Evolutionary conservation across 192 early-diverging fungal species (phyloP).

Genomic region (Umbelopsis isabellina): DNA sequence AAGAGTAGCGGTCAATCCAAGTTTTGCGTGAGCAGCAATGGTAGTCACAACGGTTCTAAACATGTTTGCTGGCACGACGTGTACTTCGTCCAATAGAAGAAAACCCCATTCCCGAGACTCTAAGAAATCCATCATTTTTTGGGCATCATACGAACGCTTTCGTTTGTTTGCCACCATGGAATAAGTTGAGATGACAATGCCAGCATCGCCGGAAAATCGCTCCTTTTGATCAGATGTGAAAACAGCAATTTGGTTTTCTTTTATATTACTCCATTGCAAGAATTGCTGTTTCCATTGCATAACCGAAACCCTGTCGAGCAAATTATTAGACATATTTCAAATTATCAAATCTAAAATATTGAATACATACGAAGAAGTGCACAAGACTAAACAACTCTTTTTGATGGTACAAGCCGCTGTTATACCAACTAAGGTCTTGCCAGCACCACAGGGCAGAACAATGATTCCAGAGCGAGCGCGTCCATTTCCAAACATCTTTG

Average conservation of each 20-base stretch:
- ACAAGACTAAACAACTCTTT: constrained; percentile 92
- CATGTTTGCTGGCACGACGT: constrained; percentile 97
- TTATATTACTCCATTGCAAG: constrained; percentile 90
- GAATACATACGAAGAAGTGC: constrained; percentile 70
- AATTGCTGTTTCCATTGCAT: constrained; percentile 99
- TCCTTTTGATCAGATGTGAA: constrained; percentile 96
- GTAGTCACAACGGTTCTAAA: constrained; percentile 92
- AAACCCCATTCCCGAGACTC: constrained; percentile 95
- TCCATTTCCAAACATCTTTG: constrained; percentile 94
- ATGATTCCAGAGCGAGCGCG: constrained; percentile 94
- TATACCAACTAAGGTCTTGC: constrained; percentile 97
- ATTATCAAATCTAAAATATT: neutral
- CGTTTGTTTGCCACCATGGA: constrained; percentile 94
- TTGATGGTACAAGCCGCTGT: constrained; percentile 97
- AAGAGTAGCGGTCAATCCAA: constrained; percentile 97
- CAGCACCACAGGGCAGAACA: constrained; percentile 96
- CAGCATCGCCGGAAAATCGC: constrained; percentile 83
- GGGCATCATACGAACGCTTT: constrained; percentile 90
- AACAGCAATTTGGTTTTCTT: constrained; percentile 88
- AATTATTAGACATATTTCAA: constrained; percentile 9
- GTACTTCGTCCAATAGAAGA: constrained; percentile 96
- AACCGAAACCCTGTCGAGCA: constrained; percentile 75
- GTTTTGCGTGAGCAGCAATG: constrained; percentile 91
- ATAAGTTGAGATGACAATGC: constrained; percentile 96
- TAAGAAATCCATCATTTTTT: constrained; percentile 96